phyloP scores from a whole-genome alignment of 352 stramenopile species.

The Phytophthora melonis region DNA sequence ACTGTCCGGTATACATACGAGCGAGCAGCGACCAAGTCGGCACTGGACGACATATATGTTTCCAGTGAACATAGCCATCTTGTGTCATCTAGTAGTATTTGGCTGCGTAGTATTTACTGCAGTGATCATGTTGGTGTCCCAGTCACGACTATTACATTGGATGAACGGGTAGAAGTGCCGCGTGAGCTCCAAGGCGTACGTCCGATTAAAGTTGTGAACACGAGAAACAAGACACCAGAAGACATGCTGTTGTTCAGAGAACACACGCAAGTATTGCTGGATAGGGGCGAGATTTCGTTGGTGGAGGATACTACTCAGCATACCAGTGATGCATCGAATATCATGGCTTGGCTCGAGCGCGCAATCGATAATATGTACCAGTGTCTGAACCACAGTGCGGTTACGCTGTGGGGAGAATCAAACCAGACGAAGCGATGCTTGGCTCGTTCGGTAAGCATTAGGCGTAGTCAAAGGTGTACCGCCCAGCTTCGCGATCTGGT shows the following conservation, averaged over 20 bases:
- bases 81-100: neutral
- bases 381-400: neutral
- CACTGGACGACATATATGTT: neutral
- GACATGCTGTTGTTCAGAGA: neutral
- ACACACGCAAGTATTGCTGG: neutral
- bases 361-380: neutral
- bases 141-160: neutral
- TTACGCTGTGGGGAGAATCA: neutral
- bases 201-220: neutral
- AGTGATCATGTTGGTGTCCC: neutral
- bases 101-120: neutral
- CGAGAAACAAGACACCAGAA: neutral
- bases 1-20: neutral
- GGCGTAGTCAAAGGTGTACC: neutral
- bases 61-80: neutral
- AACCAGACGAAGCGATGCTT: neutral
- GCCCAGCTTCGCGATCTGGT: neutral
- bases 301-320: neutral
- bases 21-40: neutral
- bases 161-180: neutral
- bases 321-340: neutral
- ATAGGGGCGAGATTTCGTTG: neutral
- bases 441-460: neutral
- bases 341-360: neutral
- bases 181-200: neutral